Percentiles rank a stretch among this genome's conserved stretches.
phyloP scores from a whole-genome alignment of 1,284 basidiomycete genomes.

The Cutaneotrichosporon spelunceum region DNA sequence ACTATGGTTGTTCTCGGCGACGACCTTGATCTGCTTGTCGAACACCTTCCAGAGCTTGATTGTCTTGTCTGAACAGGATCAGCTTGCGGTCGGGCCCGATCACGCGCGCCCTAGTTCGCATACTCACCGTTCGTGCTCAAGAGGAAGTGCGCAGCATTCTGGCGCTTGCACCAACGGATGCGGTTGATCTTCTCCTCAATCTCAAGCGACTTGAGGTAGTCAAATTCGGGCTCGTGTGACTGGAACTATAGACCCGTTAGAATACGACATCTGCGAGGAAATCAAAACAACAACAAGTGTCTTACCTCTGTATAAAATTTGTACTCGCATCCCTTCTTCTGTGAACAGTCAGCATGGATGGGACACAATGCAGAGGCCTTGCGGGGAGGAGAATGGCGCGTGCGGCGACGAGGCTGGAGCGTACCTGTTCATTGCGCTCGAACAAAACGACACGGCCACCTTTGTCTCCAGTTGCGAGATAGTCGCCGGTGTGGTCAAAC shows the following conservation, averaged over 20 bases:
- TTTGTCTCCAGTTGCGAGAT: constrained; percentile 99
- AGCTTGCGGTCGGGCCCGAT: background rate
- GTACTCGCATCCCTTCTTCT: constrained; percentile 99
- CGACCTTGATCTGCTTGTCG: constrained; percentile 93
- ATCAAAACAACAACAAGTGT: constrained; percentile 12
- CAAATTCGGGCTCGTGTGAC: constrained; percentile 99
- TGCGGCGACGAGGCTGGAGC: constrained; percentile 44
- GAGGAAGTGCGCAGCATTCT: constrained; percentile 95
- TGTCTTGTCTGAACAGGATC: constrained; percentile 76
- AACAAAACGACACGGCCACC: constrained; percentile 98
- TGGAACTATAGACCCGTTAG: constrained; percentile 59
- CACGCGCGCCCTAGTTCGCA: background rate
- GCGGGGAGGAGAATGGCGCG: background rate
- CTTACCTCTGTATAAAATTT: constrained; percentile 93
- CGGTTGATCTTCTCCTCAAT: constrained; percentile 99
- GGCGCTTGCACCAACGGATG: constrained; percentile 99
- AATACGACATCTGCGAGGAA: background rate
- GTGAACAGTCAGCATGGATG: constrained; percentile 2
- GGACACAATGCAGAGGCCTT: background rate
- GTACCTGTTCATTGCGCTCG: constrained; percentile 93
- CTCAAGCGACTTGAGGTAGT: constrained; percentile 99
- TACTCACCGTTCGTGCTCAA: constrained; percentile 86
- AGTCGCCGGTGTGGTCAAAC: constrained; percentile 99
- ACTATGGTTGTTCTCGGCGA: constrained; percentile 92
- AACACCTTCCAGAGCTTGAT: constrained; percentile 99